Evolutionary conservation across 2,329 filamentous ascomycete genomes (phyloP).

Genomic region (Tolypocladium pustulatum): DNA sequence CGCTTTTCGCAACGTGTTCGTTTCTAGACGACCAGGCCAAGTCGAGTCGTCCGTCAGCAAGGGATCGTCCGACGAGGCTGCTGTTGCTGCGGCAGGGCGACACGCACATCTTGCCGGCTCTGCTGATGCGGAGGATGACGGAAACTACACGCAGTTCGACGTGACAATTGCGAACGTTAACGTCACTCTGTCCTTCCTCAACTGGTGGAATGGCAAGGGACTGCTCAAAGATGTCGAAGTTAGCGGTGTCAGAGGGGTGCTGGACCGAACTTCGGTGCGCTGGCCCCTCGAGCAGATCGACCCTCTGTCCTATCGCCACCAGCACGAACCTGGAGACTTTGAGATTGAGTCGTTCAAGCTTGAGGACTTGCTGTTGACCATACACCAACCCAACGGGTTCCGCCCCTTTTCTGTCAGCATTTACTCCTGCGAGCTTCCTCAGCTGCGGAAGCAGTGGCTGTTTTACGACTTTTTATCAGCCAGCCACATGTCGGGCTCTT

Average conservation of each 20-base stretch:
- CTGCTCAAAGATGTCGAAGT: constrained; percentile 86
- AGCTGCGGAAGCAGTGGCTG: constrained; percentile 88
- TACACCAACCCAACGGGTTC: constrained; percentile 84
- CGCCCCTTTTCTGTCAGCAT: constrained; percentile 94
- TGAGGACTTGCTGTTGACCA: constrained; percentile 81
- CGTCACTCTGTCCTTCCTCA: constrained; percentile 92
- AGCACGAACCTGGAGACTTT: constrained; percentile 86
- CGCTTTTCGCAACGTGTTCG: constrained; percentile 91
- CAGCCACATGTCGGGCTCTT: constrained; percentile 91
- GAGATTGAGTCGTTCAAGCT: constrained; percentile 96
- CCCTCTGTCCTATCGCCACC: constrained; percentile 77
- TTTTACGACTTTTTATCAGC: constrained; percentile 97
- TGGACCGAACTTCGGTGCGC: constrained; percentile 76
- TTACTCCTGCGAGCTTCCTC: constrained; percentile 87
- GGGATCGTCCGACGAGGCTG: constrained; percentile 79
- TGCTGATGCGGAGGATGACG: constrained; percentile 55
- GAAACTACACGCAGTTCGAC: constrained; percentile 97
- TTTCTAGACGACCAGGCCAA: constrained; percentile 82
- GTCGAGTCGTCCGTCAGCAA: constrained; percentile 77
- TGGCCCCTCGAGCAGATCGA: constrained; percentile 59
- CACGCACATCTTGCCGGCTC: constrained; percentile 26
- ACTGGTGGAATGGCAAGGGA: constrained; percentile 97
- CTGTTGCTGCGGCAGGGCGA: constrained; percentile 67
- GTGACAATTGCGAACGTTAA: constrained; percentile 91
- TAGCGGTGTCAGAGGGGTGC: constrained; percentile 81